Base-by-base conservation (phyloP, 2,329 filamentous ascomycete genomes). In the Domatiomyces catenatus region DNA sequence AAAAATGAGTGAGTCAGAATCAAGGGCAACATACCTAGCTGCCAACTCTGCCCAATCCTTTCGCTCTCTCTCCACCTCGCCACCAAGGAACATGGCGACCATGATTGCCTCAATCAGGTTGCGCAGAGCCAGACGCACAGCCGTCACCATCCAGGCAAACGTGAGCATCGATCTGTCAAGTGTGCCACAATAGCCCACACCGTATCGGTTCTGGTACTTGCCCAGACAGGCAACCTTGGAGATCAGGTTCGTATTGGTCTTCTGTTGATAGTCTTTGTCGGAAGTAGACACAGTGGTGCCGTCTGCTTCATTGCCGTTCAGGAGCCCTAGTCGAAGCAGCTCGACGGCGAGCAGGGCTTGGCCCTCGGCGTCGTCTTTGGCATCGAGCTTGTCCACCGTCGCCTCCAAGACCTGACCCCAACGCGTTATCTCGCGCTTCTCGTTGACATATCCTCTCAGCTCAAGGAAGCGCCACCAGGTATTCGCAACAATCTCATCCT, bases 161-260 rank as follows among this genome's bases (percentile, higher is more conserved):
- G 81, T 82, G 43, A 98, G 75, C 48, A 95, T 74, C 58, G 90
- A 88, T 66, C 92, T 83, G 72, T 88, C 94, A 1, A 98, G 75
- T 1, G 92, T 90, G 0, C 92, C 92, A 1, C 90, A 95, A 67
- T 95, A 98, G 26, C 92, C 92, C 59, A 90, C 89, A 2, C 77
- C 75, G 20, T 24, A 18, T 59, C 86, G 78, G 64, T 98, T 92
- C 28, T 81, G 79, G 54, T 96, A 74, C 62, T 84, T 86, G 48
- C 88, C 77, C 52, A 96, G 73, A 49, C 85, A 88, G 12, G 89
- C 86, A 54, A 89, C 83, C 42, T 92, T 83, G 58, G 88, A 92
- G 60, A 96, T 81, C 44, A 98, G 75, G 50, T 92, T 75, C 44
- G 88, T 80, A 61, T 83, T 83, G 28, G 77, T 49, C 47, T 56